Evolutionary conservation across 2,329 filamentous ascomycete genomes (phyloP).

Genomic region (Colletotrichum lentis): DNA sequence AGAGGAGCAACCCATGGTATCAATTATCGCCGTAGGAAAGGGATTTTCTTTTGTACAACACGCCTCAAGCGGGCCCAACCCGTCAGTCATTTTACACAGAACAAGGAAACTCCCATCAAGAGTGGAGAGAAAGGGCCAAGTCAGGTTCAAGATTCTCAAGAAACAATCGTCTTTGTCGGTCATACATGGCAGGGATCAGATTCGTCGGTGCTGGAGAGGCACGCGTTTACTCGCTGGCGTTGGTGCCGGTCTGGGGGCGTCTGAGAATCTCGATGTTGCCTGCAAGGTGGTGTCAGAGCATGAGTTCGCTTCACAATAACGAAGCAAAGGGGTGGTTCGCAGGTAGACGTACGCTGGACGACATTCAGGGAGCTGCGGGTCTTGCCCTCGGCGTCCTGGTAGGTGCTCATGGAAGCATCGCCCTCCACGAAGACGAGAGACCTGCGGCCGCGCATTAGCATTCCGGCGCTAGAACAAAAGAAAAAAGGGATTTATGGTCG

Average conservation of each 20-base stretch:
- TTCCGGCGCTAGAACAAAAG: too few species aligned
- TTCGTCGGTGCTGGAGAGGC: neutral
- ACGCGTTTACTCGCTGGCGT: constrained; percentile 35
- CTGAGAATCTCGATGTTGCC: constrained; percentile 57
- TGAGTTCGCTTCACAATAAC: neutral
- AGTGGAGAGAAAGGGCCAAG: constrained; percentile 17
- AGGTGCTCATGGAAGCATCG: constrained; percentile 74
- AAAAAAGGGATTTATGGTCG: too few species aligned
- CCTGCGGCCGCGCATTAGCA: constrained; percentile 54
- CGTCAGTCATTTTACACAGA: constrained; percentile 26
- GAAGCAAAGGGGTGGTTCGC: neutral
- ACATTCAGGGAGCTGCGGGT: constrained; percentile 71
- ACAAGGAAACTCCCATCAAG: constrained; percentile 17
- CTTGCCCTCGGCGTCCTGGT: constrained; percentile 76
- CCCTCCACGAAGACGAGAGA: constrained; percentile 84
- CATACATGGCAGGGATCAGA: constrained; percentile 6
- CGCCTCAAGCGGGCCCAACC: constrained; percentile 13
- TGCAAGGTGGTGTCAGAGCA: constrained; percentile 41
- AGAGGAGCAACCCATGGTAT: constrained; percentile 30
- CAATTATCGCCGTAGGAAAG: constrained; percentile 27
- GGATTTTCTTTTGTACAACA: constrained; percentile 30
- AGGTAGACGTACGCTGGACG: constrained; percentile 75
- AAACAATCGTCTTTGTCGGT: constrained; percentile 13
- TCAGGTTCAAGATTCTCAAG: constrained; percentile 20
- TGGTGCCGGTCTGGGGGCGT: constrained; percentile 47